A percentile compares a stretch with the other conserved stretches of the same genome.
These are phyloP conservation scores for Kregervanrija delftensis DNA, from an alignment of 805 yeast species.

Conservation along the genomic window DNA sequence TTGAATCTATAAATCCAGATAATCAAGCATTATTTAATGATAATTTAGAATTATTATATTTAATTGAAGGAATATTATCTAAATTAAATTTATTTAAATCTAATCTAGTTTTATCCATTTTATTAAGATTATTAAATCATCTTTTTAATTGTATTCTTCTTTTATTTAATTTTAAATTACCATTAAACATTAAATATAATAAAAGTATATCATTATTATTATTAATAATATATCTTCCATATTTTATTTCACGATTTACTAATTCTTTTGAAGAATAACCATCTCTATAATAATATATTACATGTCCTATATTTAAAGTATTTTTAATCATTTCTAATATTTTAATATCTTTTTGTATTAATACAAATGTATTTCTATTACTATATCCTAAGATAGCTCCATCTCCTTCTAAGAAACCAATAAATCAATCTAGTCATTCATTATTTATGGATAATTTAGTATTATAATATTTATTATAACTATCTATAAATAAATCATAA, in stretches of 20 bases:
- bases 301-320: slow-evolving; percentile 3
- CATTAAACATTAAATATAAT: slow-evolving; percentile 1
- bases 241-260: no score
- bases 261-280: no score
- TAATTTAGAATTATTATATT: slow-evolving; percentile 3
- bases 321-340: slow-evolving; percentile 6
- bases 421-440: slow-evolving; percentile 8
- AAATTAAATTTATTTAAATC: slow-evolving; percentile 1
- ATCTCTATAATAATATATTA: slow-evolving; percentile 1
- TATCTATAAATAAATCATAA: slow-evolving; percentile 3
- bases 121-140: neutral
- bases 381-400: slow-evolving; percentile 5
- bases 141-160: neutral
- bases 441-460: no score
- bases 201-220: neutral
- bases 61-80: neutral
- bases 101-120: no score
- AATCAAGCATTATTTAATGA: slow-evolving; percentile 2
- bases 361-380: slow-evolving; percentile 1
- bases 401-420: slow-evolving; percentile 8
- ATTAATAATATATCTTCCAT: neutral
- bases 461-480: no score
- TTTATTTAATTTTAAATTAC: neutral
- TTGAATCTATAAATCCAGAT: neutral
- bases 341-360: slow-evolving; percentile 5